A percentile compares a stretch with the other conserved stretches of the same genome.
Conservation (phyloP, 345 rosid species). For the Bruguiera parviflora region DNA sequence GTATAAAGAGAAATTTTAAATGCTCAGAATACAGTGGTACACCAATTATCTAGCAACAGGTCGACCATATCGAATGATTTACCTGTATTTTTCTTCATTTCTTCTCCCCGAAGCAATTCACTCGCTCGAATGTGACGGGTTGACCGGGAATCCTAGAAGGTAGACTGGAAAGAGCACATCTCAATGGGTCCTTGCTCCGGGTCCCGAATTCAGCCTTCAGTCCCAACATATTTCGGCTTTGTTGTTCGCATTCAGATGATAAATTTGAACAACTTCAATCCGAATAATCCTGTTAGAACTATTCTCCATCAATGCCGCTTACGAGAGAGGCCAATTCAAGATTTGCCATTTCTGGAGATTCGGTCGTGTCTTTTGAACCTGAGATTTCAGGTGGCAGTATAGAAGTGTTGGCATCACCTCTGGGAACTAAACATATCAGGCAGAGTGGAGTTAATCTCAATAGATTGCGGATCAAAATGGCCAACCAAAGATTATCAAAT, state of each 20-base stretch:
- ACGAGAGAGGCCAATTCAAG: conserved; percentile 53
- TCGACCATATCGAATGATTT: too few species aligned
- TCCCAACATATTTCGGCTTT: neutral
- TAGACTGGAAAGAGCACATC: neutral
- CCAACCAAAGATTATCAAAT: conserved; percentile 68
- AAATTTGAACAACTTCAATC: conserved; percentile 6
- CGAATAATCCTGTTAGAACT: neutral
- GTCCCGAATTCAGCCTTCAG: neutral
- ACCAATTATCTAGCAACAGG: too few species aligned
- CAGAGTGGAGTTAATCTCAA: conserved; percentile 53
- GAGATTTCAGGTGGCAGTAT: conserved; percentile 56
- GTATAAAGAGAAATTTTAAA: too few species aligned
- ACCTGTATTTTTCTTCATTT: too few species aligned
- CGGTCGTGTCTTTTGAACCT: conserved; percentile 32
- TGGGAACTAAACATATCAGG: conserved; percentile 56
- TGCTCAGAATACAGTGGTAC: too few species aligned
- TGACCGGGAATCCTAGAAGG: neutral
- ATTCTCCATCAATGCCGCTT: neutral
- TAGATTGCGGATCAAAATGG: conserved; percentile 55
- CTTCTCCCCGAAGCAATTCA: too few species aligned
- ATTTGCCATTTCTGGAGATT: conserved; percentile 29
- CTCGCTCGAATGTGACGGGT: neutral
- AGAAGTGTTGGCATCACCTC: conserved; percentile 43
- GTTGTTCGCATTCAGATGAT: neutral
- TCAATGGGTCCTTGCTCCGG: neutral